phyloP scores from a whole-genome alignment of 495 filamentous ascomycete species.

The Tuber brumale region DNA sequence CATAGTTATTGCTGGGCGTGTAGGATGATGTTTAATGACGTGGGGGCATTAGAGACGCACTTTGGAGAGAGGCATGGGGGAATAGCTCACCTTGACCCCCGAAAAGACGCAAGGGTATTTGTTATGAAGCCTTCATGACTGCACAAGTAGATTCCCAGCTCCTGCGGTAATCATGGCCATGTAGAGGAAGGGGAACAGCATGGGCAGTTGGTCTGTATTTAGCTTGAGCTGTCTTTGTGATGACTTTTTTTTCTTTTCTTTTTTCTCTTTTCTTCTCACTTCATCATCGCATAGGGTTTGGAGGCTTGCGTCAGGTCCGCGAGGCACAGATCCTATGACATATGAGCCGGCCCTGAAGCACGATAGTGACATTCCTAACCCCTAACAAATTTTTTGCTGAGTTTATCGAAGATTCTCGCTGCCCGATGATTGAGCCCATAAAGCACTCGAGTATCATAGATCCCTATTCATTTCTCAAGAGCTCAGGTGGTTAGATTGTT shows the following conservation, averaged over 20 bases:
- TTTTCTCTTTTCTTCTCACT: not conserved
- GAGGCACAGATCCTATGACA: not conserved
- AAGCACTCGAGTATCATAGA: not conserved
- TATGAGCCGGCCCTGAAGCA: not conserved
- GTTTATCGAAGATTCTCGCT: too few relatives aligned
- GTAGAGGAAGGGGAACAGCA: not conserved
- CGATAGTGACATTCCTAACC: not conserved
- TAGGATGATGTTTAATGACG: slow-evolving; percentile 24
- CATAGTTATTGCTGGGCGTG: slow-evolving; percentile 32
- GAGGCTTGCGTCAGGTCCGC: not conserved
- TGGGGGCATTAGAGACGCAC: slow-evolving; percentile 18
- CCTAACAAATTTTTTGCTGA: not conserved
- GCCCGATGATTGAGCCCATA: too few relatives aligned
- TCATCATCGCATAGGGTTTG: not conserved
- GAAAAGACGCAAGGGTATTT: not conserved
- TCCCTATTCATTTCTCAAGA: too few relatives aligned
- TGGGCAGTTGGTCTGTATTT: not conserved
- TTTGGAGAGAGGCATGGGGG: slow-evolving; percentile 20
- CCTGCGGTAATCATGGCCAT: not conserved
- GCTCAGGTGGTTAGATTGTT: too few relatives aligned
- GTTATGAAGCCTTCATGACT: not conserved
- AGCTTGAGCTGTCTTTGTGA: not conserved
- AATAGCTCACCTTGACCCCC: not conserved
- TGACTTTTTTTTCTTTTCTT: not conserved
- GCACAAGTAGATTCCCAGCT: not conserved